Conservation (phyloP, 2,329 filamentous ascomycete genomes). For the Diaporthe australafricana region DNA sequence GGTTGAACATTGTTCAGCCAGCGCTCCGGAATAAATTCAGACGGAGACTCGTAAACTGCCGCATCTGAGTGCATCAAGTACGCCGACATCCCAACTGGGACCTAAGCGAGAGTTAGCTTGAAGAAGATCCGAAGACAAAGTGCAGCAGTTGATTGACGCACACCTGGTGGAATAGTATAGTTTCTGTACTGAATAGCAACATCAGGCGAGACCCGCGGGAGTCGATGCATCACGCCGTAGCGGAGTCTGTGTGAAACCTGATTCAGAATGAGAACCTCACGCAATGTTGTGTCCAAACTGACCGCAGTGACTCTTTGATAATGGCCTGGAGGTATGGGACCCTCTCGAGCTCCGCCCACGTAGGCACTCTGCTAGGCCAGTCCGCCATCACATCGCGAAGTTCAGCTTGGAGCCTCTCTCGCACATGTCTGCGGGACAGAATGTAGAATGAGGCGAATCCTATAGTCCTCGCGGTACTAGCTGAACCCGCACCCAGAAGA, state of each 20-base stretch:
- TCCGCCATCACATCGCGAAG: not conserved
- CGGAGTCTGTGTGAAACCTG: too few relatives aligned
- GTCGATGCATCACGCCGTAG: constrained; percentile 18
- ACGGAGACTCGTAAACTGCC: constrained; percentile 3
- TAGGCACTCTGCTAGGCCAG: not conserved
- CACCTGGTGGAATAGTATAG: not conserved
- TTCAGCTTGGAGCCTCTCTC: not conserved
- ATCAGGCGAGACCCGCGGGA: constrained; percentile 3
- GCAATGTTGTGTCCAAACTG: too few relatives aligned
- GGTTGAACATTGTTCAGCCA: not conserved
- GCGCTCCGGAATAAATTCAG: constrained; percentile 20
- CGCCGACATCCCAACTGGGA: constrained; percentile 27
- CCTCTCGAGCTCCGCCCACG: constrained; percentile 28
- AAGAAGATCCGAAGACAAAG: not conserved
- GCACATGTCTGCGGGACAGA: not conserved
- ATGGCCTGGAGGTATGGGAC: constrained; percentile 27
- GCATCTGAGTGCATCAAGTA: constrained; percentile 28
- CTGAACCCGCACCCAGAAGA: too few relatives aligned
- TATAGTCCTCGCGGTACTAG: too few relatives aligned
- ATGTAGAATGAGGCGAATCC: not conserved
- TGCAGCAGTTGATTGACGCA: not conserved
- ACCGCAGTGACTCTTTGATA: constrained; percentile 36
- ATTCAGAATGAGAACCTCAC: too few relatives aligned
- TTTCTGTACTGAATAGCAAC: not conserved
- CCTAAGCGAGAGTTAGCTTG: not conserved